Base-by-base conservation (phyloP, 2,329 filamentous ascomycete species). In the Aspergillus costaricaensis region DNA sequence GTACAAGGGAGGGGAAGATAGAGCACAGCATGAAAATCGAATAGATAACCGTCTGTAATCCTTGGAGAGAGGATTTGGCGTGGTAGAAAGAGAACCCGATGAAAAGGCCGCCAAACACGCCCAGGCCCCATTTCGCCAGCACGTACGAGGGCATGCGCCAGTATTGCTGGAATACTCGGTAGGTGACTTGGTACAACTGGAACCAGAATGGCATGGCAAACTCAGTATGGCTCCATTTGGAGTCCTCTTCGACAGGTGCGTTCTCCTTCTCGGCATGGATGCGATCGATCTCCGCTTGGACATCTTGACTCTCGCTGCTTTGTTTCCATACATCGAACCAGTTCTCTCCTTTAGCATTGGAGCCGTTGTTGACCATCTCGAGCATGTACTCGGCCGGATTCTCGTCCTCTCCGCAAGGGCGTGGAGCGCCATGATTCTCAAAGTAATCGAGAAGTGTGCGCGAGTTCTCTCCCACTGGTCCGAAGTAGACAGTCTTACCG, bases 101-200 rank as follows among this genome's bases (percentile, higher is more conserved):
- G 74, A 93, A 94, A 7, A 94, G 81, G 3, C 87, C 58, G 57
- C 62, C n/a, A 1, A n/a, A 19, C 85, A 76, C 23, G 21, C 17
- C 30, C 17, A 95, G 86, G 2, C 82, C 78, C 1, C 83, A 74
- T 80, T 96, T 96, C 69, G 90, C 87, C 79, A 92, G 94, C 74
- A 96, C 92, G 79, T 96, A 96, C 1, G 86, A 85, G 0, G 92
- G 92, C 0, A 88, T 92, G 62, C 92, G 88, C 91, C 91, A 96
- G 83, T 93, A 94, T 74, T 96, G 91, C 73, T 92, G 84, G 79
- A 93, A 93, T 30, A 93, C 89, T 68, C 92, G 90, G 65, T 82
- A 76, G 23, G 85, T 83, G 56, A 91, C 88, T 70, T 87, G 82
- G 53, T 75, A 76, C 32, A 93, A 79, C 75, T 96, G 92, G 5